Percentiles rank a stretch among this genome's conserved stretches.
Conservation (phyloP, 2,329 filamentous ascomycete genomes). For the Colletotrichum lupini region DNA sequence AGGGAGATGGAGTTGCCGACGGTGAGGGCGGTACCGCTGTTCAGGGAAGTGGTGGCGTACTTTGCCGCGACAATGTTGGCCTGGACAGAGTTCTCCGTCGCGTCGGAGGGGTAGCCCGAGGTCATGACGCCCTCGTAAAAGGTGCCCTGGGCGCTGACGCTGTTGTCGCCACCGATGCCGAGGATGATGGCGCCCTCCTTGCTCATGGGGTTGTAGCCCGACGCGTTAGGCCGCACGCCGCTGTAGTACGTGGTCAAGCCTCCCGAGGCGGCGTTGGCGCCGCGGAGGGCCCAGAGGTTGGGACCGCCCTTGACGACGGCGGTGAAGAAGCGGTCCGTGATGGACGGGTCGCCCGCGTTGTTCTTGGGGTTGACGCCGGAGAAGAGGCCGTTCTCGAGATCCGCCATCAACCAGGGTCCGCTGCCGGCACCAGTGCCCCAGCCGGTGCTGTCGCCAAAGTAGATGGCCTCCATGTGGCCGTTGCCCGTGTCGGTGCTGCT, state of each 20-base stretch:
- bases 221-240: conserved; percentile 61
- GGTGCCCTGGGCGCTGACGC: conserved; percentile 67
- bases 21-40: conserved; percentile 57
- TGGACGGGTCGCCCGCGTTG: conserved; percentile 63
- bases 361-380: conserved; percentile 58
- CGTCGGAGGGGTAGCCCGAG: conserved; percentile 68
- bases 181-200: conserved; percentile 75
- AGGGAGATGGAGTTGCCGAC: conserved; percentile 64
- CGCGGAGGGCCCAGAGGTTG: conserved; percentile 69
- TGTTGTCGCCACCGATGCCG: conserved; percentile 79
- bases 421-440: conserved; percentile 68
- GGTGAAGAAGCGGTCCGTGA: conserved; percentile 67
- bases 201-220: conserved; percentile 70
- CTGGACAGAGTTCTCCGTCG: conserved; percentile 67
- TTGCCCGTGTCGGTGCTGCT: conserved; percentile 65
- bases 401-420: conserved; percentile 77
- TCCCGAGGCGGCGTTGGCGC: conserved; percentile 65
- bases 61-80: conserved; percentile 69
- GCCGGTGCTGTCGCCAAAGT: conserved; percentile 65
- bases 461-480: conserved; percentile 77
- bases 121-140: conserved; percentile 77
- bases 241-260: conserved; percentile 68
- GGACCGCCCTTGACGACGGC: conserved; percentile 66
- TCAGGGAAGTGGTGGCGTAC: conserved; percentile 61
- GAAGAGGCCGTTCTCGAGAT: conserved; percentile 75